phyloP scores from a whole-genome alignment of 768 basidiomycete genomes.

The Russula abietina region DNA sequence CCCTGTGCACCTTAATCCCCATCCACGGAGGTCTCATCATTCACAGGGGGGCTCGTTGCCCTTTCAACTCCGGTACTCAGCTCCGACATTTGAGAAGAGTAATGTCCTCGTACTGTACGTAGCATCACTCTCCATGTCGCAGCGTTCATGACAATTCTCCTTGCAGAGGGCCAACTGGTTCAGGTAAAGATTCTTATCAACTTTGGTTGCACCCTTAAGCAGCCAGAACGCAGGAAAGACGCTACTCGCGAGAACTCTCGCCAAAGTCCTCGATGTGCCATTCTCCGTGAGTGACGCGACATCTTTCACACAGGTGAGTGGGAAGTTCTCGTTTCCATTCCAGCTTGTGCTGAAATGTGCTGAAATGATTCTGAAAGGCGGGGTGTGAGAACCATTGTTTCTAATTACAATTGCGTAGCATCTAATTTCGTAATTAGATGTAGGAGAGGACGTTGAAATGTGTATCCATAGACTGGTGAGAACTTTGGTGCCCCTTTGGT shows the following conservation, averaged over 20 bases:
- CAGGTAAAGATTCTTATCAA: constrained; percentile 44
- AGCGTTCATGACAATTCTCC: neutral
- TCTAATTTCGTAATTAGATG: constrained; percentile 45
- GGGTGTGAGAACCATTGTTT: constrained; percentile 49
- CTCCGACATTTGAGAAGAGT: constrained; percentile 83
- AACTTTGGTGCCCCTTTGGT: constrained; percentile 5
- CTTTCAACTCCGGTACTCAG: constrained; percentile 38
- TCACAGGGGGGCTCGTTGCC: constrained; percentile 24
- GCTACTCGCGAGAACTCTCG: constrained; percentile 84
- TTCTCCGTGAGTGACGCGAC: constrained; percentile 94
- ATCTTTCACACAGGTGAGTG: constrained; percentile 77
- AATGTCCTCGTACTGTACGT: constrained; percentile 88
- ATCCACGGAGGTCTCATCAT: constrained; percentile 34
- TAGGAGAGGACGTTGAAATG: constrained; percentile 95
- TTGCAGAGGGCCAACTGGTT: constrained; percentile 75
- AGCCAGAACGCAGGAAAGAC: constrained; percentile 63
- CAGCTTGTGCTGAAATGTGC: constrained; percentile 10
- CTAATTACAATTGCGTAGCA: neutral
- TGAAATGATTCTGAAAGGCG: constrained; percentile 39
- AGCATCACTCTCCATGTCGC: constrained; percentile 20
- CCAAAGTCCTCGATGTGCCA: constrained; percentile 84
- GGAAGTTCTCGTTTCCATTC: neutral
- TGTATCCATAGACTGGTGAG: constrained; percentile 76
- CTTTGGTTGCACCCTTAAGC: constrained; percentile 6
- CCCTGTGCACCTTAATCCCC: constrained; percentile 58